Percentiles rank a stretch among this genome's conserved stretches.
phyloP scores from a whole-genome alignment of 2,329 filamentous ascomycete species.

The Cladosporium oxysporum region DNA sequence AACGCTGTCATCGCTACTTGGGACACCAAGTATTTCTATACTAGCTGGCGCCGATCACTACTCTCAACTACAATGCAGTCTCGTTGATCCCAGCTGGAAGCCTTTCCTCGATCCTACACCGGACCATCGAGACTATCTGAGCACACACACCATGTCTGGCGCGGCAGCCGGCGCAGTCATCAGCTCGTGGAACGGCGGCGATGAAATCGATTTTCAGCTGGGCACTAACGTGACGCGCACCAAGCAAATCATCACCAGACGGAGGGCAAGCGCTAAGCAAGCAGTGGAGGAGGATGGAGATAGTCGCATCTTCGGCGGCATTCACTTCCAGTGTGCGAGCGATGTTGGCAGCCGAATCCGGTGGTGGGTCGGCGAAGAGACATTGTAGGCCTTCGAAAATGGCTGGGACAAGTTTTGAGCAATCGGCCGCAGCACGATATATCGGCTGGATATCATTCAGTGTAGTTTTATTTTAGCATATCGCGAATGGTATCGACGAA shows the following conservation, averaged over 20 bases:
- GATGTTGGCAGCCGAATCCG: conserved; percentile 30
- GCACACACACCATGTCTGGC: conserved; percentile 34
- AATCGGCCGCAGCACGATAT: background rate
- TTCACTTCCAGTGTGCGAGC: conserved; percentile 34
- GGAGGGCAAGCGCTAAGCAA: conserved; percentile 31
- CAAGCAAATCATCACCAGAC: conserved; percentile 29
- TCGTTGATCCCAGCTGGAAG: conserved; percentile 29
- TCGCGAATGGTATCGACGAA: background rate
- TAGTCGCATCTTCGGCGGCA: conserved; percentile 35
- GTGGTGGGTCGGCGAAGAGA: background rate
- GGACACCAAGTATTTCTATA: conserved; percentile 32
- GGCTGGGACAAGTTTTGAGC: background rate
- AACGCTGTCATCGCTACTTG: conserved; percentile 35
- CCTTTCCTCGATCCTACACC: conserved; percentile 33
- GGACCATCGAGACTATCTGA: conserved; percentile 35
- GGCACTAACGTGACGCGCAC: conserved; percentile 34
- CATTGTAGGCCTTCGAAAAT: background rate
- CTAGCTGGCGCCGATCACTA: conserved; percentile 33
- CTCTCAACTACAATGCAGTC: conserved; percentile 26
- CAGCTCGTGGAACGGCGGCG: conserved; percentile 27
- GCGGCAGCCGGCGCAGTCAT: conserved; percentile 32
- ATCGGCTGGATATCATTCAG: background rate
- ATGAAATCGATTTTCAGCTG: conserved; percentile 27
- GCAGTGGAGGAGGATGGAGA: conserved; percentile 34
- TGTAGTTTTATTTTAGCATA: background rate